Evolutionary conservation across 257 asterid species (phyloP).

Genomic region (Petunia axillaris): DNA sequence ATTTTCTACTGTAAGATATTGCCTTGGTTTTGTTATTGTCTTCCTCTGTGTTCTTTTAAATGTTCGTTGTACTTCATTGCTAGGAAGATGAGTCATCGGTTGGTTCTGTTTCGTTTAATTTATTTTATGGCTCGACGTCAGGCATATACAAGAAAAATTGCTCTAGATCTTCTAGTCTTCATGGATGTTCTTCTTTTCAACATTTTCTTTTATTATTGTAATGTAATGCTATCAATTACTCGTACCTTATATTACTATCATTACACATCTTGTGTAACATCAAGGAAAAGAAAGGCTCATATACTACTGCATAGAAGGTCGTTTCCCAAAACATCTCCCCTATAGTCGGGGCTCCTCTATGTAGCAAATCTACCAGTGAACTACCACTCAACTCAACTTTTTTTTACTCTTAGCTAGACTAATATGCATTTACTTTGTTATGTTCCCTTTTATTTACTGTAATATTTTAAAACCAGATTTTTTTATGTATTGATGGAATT

Average conservation of each 20-base stretch:
- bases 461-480: not conserved
- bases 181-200: too few species aligned
- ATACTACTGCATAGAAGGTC: too few species aligned
- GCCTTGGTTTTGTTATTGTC: not conserved
- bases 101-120: not conserved
- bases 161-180: too few species aligned
- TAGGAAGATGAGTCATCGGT: not conserved
- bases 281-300: too few species aligned
- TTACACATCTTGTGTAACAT: too few species aligned
- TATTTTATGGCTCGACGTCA: too few species aligned
- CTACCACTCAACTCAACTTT: not conserved
- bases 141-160: too few species aligned
- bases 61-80: not conserved
- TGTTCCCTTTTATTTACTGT: not conserved
- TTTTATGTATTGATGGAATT: not conserved
- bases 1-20: not conserved
- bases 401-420: not conserved
- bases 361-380: not conserved
- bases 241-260: too few species aligned
- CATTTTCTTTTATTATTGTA: too few species aligned
- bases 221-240: too few species aligned
- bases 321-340: too few species aligned
- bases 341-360: too few species aligned
- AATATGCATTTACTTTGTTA: not conserved
- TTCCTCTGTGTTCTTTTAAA: not conserved